phyloP scores from a whole-genome alignment of 2,329 filamentous ascomycete species.

The Fusarium algeriense region DNA sequence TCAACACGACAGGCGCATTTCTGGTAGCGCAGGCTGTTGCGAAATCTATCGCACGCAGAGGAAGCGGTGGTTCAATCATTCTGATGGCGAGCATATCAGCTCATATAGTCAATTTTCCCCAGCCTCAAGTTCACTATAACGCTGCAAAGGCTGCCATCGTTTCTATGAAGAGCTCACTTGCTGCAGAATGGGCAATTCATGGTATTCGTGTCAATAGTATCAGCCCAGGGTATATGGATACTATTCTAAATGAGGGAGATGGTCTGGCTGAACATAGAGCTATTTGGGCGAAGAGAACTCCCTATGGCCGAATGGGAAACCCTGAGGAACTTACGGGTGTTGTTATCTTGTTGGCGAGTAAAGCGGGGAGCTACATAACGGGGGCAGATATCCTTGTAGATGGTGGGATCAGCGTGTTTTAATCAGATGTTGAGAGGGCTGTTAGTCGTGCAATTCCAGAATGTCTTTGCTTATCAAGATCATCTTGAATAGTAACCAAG shows the following conservation, averaged over 20 bases:
- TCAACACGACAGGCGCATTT: constrained; percentile 79
- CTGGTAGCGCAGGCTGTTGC: constrained; percentile 74
- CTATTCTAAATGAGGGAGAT: constrained; percentile 19
- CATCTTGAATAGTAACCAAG: too few relatives aligned
- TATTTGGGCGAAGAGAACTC: constrained; percentile 11
- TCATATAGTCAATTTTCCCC: constrained; percentile 77
- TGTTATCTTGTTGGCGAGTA: constrained; percentile 17
- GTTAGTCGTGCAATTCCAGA: too few relatives aligned
- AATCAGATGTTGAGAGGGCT: not conserved
- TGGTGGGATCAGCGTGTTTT: constrained; percentile 22
- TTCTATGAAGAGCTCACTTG: constrained; percentile 14
- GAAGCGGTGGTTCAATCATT: constrained; percentile 72
- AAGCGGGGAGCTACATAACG: constrained; percentile 24
- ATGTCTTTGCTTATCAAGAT: too few relatives aligned
- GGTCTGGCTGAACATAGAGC: constrained; percentile 20
- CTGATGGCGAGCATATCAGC: constrained; percentile 77
- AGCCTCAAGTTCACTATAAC: constrained; percentile 80
- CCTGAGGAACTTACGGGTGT: constrained; percentile 20
- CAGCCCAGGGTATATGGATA: constrained; percentile 26
- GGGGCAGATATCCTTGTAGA: constrained; percentile 20
- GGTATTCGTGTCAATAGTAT: constrained; percentile 22
- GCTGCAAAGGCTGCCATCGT: constrained; percentile 50
- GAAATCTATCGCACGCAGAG: constrained; percentile 46
- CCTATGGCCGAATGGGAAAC: constrained; percentile 16
- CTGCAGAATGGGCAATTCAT: constrained; percentile 20